Percentiles rank a stretch among this genome's conserved stretches.
Conservation (phyloP, 139 green algal genomes). For the Limnomonas spitsbergensis region DNA sequence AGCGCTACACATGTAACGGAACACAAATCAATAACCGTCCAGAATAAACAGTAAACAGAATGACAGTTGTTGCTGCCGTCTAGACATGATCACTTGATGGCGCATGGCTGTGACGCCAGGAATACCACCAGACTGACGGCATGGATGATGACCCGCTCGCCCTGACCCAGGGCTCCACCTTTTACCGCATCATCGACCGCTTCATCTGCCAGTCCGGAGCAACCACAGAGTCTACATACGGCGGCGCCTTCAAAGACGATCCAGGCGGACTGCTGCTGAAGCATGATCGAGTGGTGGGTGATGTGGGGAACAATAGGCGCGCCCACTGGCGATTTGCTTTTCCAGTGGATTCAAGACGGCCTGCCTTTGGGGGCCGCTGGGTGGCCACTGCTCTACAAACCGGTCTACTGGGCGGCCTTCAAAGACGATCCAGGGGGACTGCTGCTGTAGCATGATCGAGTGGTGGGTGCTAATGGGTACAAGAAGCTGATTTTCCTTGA, state of each 20-base stretch:
- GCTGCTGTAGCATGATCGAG: conserved; percentile 65
- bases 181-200: conserved; percentile 45
- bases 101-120: background rate
- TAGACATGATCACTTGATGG: background rate
- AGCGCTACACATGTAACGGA: too few relatives aligned
- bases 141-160: too few relatives aligned
- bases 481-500: too few relatives aligned
- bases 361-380: background rate
- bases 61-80: background rate
- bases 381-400: background rate
- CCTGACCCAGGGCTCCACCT: conserved; percentile 35
- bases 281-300: conserved; percentile 54
- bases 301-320: background rate
- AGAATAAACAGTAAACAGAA: background rate
- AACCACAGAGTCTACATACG: conserved; percentile 68
- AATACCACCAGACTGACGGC: too few relatives aligned
- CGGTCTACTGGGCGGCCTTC: conserved; percentile 64
- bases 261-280: conserved; percentile 63
- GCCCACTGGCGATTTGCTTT: background rate
- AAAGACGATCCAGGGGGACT: conserved; percentile 67
- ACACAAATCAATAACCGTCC: too few relatives aligned
- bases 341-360: background rate
- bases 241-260: conserved; percentile 66
- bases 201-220: conserved; percentile 47
- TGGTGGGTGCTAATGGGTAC: conserved; percentile 23